Percentiles rank a stretch among this genome's conserved stretches.
Conservation (phyloP, 2,329 filamentous ascomycete genomes). For the Ophiocordyceps camponoti-floridani region DNA sequence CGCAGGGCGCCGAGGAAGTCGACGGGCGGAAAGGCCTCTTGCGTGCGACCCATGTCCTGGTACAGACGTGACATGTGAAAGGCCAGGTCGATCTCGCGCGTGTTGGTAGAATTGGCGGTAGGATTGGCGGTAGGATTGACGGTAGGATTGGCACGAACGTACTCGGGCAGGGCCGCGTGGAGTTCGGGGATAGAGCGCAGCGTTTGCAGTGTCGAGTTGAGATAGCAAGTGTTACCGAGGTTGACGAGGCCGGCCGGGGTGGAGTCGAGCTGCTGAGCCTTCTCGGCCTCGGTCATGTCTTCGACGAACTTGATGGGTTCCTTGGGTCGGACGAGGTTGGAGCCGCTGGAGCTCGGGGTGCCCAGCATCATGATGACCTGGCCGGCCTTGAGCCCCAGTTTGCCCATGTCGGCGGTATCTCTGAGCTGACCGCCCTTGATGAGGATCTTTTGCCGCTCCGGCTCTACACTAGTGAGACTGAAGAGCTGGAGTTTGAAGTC, state of each 20-base stretch:
- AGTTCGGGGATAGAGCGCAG: constrained; percentile 80
- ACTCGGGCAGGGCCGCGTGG: constrained; percentile 56
- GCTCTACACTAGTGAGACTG: constrained; percentile 89
- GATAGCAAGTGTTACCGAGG: constrained; percentile 93
- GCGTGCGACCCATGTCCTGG: constrained; percentile 76
- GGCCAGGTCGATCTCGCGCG: constrained; percentile 51
- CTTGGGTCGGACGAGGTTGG: constrained; percentile 50
- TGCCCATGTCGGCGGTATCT: constrained; percentile 76
- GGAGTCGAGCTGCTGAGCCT: constrained; percentile 64
- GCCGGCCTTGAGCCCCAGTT: constrained; percentile 68
- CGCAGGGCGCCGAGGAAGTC: constrained; percentile 71
- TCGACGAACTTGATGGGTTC: constrained; percentile 79
- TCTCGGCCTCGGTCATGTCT: constrained; percentile 93
- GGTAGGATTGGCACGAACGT: constrained; percentile 13
- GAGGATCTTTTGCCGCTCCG: constrained; percentile 87
- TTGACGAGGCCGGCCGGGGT: constrained; percentile 81
- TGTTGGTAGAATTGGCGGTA: constrained; percentile 10
- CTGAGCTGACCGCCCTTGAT: constrained; percentile 91
- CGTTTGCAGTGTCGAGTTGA: constrained; percentile 93
- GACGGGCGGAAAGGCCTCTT: constrained; percentile 69
- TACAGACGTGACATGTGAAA: constrained; percentile 67
- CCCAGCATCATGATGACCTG: constrained; percentile 96
- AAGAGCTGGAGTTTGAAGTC: constrained; percentile 92
- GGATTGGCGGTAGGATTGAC: too few relatives aligned
- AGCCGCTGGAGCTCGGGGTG: constrained; percentile 52